These are phyloP conservation scores for Metarhizium anisopliae DNA, from an alignment of 2,329 filamentous ascomycete genomes.

Conservation along the genomic window DNA sequence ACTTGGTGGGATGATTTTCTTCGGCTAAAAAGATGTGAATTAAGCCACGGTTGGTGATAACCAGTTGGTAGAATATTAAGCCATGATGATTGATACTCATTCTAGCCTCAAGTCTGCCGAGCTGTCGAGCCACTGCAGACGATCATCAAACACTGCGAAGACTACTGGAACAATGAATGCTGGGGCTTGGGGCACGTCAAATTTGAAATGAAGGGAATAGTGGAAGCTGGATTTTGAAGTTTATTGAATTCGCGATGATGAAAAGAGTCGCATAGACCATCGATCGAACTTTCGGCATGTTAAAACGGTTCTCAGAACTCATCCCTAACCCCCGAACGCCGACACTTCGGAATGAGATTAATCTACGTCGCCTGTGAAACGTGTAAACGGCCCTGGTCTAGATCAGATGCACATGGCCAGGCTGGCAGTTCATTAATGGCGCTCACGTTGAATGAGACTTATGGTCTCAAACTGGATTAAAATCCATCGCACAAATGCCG, in stretches of 20 bases:
- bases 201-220: constrained; percentile 10
- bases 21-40: no score
- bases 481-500: neutral
- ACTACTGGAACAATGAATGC: constrained; percentile 35
- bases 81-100: constrained; percentile 37
- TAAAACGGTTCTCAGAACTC: neutral
- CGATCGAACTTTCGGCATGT: neutral
- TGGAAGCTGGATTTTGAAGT: constrained; percentile 10
- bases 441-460: neutral
- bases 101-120: constrained; percentile 37
- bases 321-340: neutral
- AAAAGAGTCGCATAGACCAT: neutral
- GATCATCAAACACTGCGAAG: constrained; percentile 45
- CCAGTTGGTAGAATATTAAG: no score
- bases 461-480: neutral
- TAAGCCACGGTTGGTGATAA: no score
- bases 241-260: neutral
- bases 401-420: neutral
- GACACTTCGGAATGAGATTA: neutral
- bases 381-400: neutral
- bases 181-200: constrained; percentile 17
- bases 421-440: neutral
- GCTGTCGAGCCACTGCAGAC: constrained; percentile 48
- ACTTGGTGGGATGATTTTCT: no score
- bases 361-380: neutral